Evolutionary conservation across 768 basidiomycete species (phyloP).

Genomic region (Suillus spraguei): DNA sequence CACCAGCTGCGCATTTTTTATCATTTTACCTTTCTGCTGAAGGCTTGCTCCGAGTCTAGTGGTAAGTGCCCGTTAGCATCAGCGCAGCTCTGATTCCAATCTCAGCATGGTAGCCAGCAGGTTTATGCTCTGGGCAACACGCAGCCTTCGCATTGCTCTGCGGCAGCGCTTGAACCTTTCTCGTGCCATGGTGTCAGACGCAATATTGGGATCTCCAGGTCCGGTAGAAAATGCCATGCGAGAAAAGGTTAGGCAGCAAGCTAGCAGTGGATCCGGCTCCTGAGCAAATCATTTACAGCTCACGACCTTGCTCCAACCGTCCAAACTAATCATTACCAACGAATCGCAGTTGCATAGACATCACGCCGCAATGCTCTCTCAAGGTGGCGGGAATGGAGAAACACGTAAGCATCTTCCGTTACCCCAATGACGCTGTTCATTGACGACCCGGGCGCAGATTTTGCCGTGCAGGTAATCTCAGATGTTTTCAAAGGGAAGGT

Average conservation of each 20-base stretch:
- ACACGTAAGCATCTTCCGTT: conserved; percentile 62
- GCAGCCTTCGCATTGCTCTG: conserved; percentile 23
- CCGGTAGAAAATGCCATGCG: conserved; percentile 63
- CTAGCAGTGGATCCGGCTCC: conserved; percentile 25
- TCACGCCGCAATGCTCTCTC: conserved; percentile 78
- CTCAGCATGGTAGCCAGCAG: conserved; percentile 12
- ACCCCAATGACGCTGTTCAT: conserved; percentile 20
- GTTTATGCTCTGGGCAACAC: conserved; percentile 30
- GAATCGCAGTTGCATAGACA: conserved; percentile 87
- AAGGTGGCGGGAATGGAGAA: conserved; percentile 70
- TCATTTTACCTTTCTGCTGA: background rate
- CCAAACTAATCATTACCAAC: conserved; percentile 68
- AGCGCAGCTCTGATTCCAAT: conserved; percentile 9
- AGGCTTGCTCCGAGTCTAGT: conserved; percentile 8
- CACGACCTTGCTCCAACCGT: conserved; percentile 59
- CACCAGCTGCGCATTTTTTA: background rate
- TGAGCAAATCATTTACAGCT: conserved; percentile 47
- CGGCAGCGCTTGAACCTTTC: conserved; percentile 18
- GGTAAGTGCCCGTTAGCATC: conserved; percentile 11
- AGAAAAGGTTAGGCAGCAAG: conserved; percentile 47
- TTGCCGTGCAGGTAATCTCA: conserved; percentile 74
- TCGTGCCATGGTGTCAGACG: conserved; percentile 29
- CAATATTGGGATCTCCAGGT: conserved; percentile 37
- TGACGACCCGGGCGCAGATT: conserved; percentile 52
- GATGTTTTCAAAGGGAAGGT: conserved; percentile 77